Percentiles rank a stretch among this genome's conserved stretches.
These are phyloP conservation scores for Gliomastix tumulicola DNA, from an alignment of 2,329 filamentous ascomycete species.

Conservation along the genomic window DNA sequence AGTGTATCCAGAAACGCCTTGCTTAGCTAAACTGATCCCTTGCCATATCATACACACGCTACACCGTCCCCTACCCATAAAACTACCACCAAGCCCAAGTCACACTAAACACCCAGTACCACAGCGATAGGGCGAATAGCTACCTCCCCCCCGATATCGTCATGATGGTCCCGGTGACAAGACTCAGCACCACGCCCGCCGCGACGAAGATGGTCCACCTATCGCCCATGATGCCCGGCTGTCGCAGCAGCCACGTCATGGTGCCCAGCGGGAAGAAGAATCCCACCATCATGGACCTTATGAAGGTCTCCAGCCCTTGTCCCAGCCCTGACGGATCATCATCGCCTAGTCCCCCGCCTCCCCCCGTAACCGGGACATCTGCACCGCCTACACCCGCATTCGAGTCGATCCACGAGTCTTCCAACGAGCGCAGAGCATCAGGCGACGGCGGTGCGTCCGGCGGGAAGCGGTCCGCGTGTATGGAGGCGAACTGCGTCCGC, in stretches of 20 bases:
- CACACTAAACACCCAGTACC: too few species aligned
- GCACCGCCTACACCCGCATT: conserved; percentile 31
- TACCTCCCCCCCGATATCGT: conserved; percentile 28
- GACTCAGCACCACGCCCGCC: conserved; percentile 74
- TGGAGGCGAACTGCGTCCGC: conserved; percentile 80
- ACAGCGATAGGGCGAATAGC: conserved; percentile 17
- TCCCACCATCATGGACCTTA: conserved; percentile 82
- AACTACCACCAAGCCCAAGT: too few species aligned
- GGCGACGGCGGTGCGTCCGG: conserved; percentile 85
- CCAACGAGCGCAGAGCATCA: conserved; percentile 66
- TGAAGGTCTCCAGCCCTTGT: conserved; percentile 58
- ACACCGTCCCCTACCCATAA: too few species aligned
- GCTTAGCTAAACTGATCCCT: too few species aligned
- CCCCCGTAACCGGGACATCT: conserved; percentile 26
- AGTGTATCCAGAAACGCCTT: too few species aligned
- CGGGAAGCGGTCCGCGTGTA: conserved; percentile 75
- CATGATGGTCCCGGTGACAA: conserved; percentile 65
- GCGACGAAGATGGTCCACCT: conserved; percentile 81
- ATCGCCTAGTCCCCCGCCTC: conserved; percentile 12
- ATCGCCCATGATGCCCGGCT: conserved; percentile 81
- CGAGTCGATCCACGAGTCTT: conserved; percentile 87
- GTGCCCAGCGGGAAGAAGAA: conserved; percentile 94
- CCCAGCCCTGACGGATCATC: conserved; percentile 44
- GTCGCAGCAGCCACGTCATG: conserved; percentile 75
- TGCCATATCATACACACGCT: too few species aligned